Conservation (phyloP, 2,329 filamentous ascomycete species). For the Raffaelea arxii region DNA sequence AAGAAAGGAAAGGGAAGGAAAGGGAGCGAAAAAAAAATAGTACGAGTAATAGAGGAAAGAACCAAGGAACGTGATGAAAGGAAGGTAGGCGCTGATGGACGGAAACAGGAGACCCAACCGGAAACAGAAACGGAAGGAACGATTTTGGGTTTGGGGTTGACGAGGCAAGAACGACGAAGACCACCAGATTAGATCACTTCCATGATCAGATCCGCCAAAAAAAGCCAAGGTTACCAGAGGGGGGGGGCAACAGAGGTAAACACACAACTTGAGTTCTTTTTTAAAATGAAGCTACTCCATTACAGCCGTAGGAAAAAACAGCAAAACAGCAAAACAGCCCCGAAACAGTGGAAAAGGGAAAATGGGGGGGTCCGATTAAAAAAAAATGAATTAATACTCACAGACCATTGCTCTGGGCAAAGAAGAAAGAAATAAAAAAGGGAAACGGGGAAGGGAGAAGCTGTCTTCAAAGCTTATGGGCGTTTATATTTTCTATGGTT, state of each 20-base stretch:
- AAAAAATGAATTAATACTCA: not conserved
- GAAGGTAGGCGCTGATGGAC: not conserved
- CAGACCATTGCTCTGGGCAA: not conserved
- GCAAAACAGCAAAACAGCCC: not conserved
- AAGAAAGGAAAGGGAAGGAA: slow-evolving; percentile 10
- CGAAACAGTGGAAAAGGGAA: not conserved
- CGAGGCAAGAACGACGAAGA: not conserved
- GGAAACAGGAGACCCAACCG: not conserved
- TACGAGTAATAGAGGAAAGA: not conserved
- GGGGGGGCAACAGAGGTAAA: too few relatives aligned
- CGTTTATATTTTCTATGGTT: too few relatives aligned
- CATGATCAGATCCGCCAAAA: not conserved
- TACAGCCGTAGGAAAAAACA: too few relatives aligned
- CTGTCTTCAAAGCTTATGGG: too few relatives aligned
- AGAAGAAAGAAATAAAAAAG: not conserved
- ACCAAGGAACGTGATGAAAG: too few relatives aligned
- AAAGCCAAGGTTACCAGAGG: too few relatives aligned
- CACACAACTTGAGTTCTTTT: too few relatives aligned
- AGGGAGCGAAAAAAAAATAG: not conserved
- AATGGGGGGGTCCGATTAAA: not conserved
- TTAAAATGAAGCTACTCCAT: too few relatives aligned
- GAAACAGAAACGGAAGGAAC: not conserved
- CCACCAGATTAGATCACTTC: too few relatives aligned
- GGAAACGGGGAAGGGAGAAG: not conserved
- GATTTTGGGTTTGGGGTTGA: too few relatives aligned